These are phyloP conservation scores for Nemania abortiva DNA, from an alignment of 2,329 filamentous ascomycete species.

Conservation along the genomic window DNA sequence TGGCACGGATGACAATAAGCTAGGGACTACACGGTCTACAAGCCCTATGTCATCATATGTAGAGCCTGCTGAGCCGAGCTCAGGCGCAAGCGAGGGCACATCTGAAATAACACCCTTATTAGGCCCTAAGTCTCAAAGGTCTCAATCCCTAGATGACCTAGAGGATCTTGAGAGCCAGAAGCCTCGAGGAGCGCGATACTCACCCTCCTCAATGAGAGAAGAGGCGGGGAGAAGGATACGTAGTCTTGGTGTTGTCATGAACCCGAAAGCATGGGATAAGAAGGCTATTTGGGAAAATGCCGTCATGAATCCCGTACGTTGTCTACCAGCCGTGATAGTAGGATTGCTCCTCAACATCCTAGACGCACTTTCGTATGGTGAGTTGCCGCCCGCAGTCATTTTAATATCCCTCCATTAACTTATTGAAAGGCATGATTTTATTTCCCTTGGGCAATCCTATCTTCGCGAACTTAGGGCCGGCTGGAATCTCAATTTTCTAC, in stretches of 20 bases:
- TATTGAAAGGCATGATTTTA: constrained; percentile 81
- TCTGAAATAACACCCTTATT: constrained; percentile 65
- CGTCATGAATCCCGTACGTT: constrained; percentile 75
- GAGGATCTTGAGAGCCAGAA: constrained; percentile 67
- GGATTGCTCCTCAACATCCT: constrained; percentile 92
- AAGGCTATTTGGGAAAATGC: constrained; percentile 72
- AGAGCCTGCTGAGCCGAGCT: constrained; percentile 9
- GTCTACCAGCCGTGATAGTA: constrained; percentile 87
- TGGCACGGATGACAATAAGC: constrained; percentile 14
- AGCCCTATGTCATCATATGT: constrained; percentile 26
- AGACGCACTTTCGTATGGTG: constrained; percentile 92
- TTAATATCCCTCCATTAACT: constrained; percentile 26
- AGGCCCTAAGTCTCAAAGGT: constrained; percentile 49
- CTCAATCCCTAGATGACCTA: constrained; percentile 48
- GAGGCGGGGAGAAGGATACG: constrained; percentile 42
- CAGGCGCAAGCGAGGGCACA: neutral
- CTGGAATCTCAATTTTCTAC: constrained; percentile 98
- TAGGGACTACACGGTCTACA: constrained; percentile 28
- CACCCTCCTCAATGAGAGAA: constrained; percentile 47
- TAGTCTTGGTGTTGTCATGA: constrained; percentile 55
- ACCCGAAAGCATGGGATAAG: constrained; percentile 79
- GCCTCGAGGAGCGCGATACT: constrained; percentile 39
- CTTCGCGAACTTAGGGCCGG: constrained; percentile 87
- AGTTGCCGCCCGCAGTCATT: neutral
- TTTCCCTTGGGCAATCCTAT: constrained; percentile 91